Percentiles rank a stretch among this genome's conserved stretches.
phyloP scores from a whole-genome alignment of 148 eudicot genomes.

The Camellia lanceoleosa region DNA sequence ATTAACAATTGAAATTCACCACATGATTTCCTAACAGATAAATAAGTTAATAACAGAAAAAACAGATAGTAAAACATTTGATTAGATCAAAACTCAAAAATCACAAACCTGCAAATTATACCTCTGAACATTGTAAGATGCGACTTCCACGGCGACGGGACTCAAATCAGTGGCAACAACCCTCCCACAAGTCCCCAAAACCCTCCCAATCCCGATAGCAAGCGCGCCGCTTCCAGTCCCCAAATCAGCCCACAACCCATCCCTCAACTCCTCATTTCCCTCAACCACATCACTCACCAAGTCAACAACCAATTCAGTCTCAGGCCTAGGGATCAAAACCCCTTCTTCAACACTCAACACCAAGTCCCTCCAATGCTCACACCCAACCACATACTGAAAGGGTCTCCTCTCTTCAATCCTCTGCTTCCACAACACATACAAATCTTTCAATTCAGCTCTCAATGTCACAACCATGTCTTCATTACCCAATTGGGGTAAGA shows the following conservation, averaged over 20 bases:
- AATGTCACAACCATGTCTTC: slow-evolving; percentile 20
- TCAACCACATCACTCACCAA: slow-evolving; percentile 49
- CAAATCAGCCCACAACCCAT: slow-evolving; percentile 91
- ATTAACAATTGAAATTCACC: not conserved
- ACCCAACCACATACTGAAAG: slow-evolving; percentile 91
- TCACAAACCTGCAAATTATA: slow-evolving; percentile 80
- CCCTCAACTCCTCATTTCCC: slow-evolving; percentile 36
- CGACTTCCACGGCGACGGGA: slow-evolving; percentile 70
- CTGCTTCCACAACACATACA: slow-evolving; percentile 69
- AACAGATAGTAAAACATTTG: not conserved
- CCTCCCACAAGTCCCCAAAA: slow-evolving; percentile 53
- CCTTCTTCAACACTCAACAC: slow-evolving; percentile 86
- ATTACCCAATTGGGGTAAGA: slow-evolving; percentile 24
- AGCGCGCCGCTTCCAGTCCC: slow-evolving; percentile 97
- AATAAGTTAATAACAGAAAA: not conserved
- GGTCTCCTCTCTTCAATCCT: slow-evolving; percentile 79
- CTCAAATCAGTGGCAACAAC: slow-evolving; percentile 83
- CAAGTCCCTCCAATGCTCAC: slow-evolving; percentile 99
- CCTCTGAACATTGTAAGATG: slow-evolving; percentile 74
- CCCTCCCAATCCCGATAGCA: slow-evolving; percentile 77
- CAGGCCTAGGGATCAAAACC: slow-evolving; percentile 93
- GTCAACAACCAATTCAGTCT: slow-evolving; percentile 76
- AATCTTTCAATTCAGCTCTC: slow-evolving; percentile 48
- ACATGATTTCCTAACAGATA: not conserved
- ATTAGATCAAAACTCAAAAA: not conserved